phyloP scores from a whole-genome alignment of 306 rosid genomes.

The Acacia confusa region DNA sequence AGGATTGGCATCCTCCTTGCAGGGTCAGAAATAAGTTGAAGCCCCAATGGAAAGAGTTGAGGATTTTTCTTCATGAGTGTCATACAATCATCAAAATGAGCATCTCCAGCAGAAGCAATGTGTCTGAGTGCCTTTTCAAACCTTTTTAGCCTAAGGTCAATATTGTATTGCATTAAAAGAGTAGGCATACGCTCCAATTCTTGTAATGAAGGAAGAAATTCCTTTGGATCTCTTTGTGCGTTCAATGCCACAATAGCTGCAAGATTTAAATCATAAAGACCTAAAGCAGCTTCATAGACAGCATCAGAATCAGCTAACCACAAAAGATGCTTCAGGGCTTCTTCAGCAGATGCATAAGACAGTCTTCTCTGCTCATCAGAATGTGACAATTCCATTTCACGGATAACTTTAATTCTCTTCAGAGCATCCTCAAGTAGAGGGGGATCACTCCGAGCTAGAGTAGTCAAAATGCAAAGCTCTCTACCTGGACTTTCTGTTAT shows the following conservation, averaged over 20 bases:
- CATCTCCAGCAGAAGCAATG: conserved; percentile 87
- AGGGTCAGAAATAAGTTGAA: conserved; percentile 74
- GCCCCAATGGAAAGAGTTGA: conserved; percentile 83
- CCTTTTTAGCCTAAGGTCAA: conserved; percentile 82
- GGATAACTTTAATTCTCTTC: conserved; percentile 76
- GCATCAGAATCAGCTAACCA: conserved; percentile 94
- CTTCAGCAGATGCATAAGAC: conserved; percentile 85
- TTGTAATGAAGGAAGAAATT: conserved; percentile 88
- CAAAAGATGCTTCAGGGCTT: conserved; percentile 90
- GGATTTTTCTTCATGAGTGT: conserved; percentile 76
- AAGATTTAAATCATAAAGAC: conserved; percentile 94
- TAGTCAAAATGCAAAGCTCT: conserved; percentile 93
- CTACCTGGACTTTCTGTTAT: conserved; percentile 74
- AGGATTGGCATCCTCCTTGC: conserved; percentile 66
- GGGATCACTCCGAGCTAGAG: conserved; percentile 92
- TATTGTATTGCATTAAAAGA: conserved; percentile 77
- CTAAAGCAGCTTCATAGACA: conserved; percentile 87
- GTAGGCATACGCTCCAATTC: conserved; percentile 75
- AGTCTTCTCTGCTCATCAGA: conserved; percentile 52
- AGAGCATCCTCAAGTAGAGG: conserved; percentile 96
- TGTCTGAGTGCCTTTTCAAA: conserved; percentile 90
- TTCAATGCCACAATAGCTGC: conserved; percentile 96
- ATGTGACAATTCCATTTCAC: conserved; percentile 78
- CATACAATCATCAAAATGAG: conserved; percentile 73
- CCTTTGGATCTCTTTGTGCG: conserved; percentile 97